These are phyloP conservation scores for Eucalyptus urophylla DNA, from an alignment of 345 rosid species.

Conservation along the genomic window DNA sequence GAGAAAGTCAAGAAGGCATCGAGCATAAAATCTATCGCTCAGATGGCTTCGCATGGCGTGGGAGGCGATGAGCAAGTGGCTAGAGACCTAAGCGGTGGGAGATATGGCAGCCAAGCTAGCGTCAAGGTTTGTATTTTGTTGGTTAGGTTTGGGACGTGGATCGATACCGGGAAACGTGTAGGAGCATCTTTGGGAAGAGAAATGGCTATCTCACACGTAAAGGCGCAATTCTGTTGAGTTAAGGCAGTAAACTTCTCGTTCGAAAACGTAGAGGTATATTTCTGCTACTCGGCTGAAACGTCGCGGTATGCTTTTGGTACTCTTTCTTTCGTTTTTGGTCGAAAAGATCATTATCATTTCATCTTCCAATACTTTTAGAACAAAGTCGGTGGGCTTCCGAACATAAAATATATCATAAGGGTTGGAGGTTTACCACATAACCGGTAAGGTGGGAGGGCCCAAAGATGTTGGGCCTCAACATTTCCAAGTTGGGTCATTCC, in stretches of 20 bases:
- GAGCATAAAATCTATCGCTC: neutral
- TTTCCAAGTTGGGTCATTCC: neutral
- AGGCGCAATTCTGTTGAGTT: neutral
- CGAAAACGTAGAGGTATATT: neutral
- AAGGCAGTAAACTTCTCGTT: neutral
- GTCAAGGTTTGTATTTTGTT: neutral
- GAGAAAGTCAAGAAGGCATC: neutral
- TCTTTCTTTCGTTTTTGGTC: neutral
- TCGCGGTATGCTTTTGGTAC: neutral
- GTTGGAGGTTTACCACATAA: neutral
- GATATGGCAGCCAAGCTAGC: neutral
- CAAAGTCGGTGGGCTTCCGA: neutral
- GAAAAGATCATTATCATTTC: neutral
- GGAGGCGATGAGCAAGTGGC: neutral
- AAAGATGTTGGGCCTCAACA: neutral
- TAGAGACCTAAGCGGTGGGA: neutral
- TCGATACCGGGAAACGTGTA: neutral
- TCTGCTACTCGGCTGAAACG: neutral
- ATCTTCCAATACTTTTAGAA: neutral
- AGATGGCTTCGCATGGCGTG: neutral
- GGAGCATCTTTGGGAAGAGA: neutral
- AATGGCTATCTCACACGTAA: neutral
- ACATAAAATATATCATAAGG: neutral
- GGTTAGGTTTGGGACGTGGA: neutral
- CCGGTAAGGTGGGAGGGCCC: too few relatives aligned